Conservation (phyloP, 257 asterid genomes). For the Orobanche coerulescens region DNA sequence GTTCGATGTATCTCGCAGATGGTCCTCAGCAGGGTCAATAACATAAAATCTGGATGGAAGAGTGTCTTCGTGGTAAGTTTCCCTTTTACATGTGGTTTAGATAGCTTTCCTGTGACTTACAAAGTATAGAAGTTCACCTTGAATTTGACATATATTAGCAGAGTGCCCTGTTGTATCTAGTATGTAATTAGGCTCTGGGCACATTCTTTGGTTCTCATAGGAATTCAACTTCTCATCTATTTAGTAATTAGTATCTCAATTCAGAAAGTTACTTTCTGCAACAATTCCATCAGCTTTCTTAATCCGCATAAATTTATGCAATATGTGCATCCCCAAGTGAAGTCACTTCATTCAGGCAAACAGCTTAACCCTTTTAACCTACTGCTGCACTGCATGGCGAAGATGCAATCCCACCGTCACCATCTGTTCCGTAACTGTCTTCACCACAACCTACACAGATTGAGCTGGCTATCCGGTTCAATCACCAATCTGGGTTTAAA, state of each 20-base stretch:
- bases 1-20: conserved; percentile 98
- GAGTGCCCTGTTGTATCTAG: background rate
- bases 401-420: background rate
- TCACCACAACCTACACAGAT: too few relatives aligned
- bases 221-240: background rate
- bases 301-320: background rate
- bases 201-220: background rate
- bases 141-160: background rate
- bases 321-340: background rate
- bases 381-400: background rate
- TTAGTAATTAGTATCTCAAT: background rate
- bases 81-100: conserved; percentile 6
- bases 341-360: background rate
- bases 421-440: too few relatives aligned
- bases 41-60: conserved; percentile 99
- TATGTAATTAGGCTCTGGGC: background rate
- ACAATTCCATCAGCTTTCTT: background rate
- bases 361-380: background rate
- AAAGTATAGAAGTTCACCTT: background rate
- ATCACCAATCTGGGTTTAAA: too few relatives aligned
- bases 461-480: too few relatives aligned
- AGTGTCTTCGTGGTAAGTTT: conserved; percentile 88
- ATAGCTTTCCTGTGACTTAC: background rate
- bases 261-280: background rate
- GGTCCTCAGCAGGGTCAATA: conserved; percentile 95